Conservation (phyloP, 2,329 filamentous ascomycete genomes). For the Botrytis byssoidea region DNA sequence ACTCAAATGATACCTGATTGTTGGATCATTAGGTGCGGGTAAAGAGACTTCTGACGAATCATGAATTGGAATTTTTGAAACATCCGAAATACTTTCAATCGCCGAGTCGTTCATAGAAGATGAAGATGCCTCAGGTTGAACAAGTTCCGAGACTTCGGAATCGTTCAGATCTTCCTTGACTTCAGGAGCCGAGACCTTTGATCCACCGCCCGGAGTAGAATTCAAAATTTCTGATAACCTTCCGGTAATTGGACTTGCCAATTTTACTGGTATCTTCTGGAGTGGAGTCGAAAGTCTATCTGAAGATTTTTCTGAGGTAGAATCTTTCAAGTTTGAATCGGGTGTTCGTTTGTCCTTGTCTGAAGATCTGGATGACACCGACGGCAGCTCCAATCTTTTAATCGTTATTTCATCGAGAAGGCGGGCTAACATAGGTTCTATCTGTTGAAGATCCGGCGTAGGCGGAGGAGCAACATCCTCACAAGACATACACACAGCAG, state of each 20-base stretch:
- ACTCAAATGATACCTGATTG: not conserved
- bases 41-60: not conserved
- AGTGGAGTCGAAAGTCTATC: not conserved
- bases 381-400: not conserved
- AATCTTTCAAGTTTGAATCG: not conserved
- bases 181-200: not conserved
- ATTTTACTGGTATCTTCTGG: not conserved
- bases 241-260: not conserved
- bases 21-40: not conserved
- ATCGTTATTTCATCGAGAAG: constrained; percentile 7
- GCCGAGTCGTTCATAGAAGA: not conserved
- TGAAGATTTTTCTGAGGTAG: not conserved
- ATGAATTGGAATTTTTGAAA: not conserved
- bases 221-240: constrained; percentile 8
- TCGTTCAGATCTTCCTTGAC: not conserved
- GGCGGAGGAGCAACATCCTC: constrained; percentile 1
- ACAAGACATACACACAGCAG: constrained; percentile 62
- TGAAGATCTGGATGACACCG: not conserved
- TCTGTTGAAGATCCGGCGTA: constrained; percentile 7
- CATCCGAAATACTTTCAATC: not conserved
- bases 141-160: not conserved
- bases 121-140: not conserved
- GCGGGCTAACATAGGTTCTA: not conserved
- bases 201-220: not conserved
- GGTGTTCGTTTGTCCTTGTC: no score